Evolutionary conservation across 2,329 filamentous ascomycete genomes (phyloP).

Genomic region (Exophiala spinifera): DNA sequence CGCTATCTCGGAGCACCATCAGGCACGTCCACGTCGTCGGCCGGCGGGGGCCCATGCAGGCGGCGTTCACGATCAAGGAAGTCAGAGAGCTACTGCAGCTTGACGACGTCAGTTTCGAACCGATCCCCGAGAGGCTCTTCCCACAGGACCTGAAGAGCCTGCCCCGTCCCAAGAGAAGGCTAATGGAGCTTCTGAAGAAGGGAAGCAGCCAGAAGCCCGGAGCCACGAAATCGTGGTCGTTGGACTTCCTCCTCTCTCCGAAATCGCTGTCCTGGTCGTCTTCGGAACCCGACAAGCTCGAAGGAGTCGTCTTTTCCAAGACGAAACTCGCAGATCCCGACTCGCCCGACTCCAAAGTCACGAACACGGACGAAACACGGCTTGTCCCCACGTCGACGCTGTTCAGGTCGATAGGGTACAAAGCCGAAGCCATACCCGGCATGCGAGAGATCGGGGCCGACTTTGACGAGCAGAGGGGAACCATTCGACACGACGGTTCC

Average conservation of each 20-base stretch:
- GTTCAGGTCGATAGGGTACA: conserved; percentile 95
- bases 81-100: conserved; percentile 82
- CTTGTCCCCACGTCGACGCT: conserved; percentile 66
- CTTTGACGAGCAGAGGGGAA: conserved; percentile 71
- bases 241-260: conserved; percentile 83
- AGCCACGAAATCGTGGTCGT: conserved; percentile 69
- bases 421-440: conserved; percentile 71
- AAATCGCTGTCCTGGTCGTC: conserved; percentile 59
- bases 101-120: conserved; percentile 66
- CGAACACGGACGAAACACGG: conserved; percentile 46
- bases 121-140: conserved; percentile 63
- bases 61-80: conserved; percentile 94
- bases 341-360: conserved; percentile 50
- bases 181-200: conserved; percentile 78
- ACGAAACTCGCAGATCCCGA: conserved; percentile 51
- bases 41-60: conserved; percentile 83
- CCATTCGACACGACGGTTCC: conserved; percentile 76
- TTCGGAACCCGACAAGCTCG: conserved; percentile 51
- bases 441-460: conserved; percentile 70
- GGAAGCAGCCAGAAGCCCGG: conserved; percentile 58
- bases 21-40: conserved; percentile 84
- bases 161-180: conserved; percentile 69
- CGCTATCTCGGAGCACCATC: conserved; percentile 68
- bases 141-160: conserved; percentile 67
- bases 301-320: conserved; percentile 62